Evolutionary conservation across 768 basidiomycete species (phyloP).

Genomic region (Mycena belliarum): DNA sequence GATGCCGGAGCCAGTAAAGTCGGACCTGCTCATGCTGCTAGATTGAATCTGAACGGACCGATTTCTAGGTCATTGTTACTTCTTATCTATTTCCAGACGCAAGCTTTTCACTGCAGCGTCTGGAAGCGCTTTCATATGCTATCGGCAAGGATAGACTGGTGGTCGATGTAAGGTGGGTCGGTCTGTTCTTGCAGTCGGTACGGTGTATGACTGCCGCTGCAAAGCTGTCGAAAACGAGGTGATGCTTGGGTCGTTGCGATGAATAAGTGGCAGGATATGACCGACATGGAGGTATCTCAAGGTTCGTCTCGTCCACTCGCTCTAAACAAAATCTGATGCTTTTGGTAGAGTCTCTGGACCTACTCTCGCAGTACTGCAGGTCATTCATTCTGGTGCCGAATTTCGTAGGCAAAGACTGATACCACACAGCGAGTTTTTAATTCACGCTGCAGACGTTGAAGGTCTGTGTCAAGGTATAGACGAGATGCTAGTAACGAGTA

Average conservation of each 20-base stretch:
- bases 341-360: slow-evolving; percentile 69
- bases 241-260: slow-evolving; percentile 91
- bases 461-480: slow-evolving; percentile 97
- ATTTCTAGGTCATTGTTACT: slow-evolving; percentile 88
- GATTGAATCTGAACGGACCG: slow-evolving; percentile 6
- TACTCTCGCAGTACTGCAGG: slow-evolving; percentile 84
- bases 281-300: slow-evolving; percentile 88
- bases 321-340: background rate
- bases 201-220: background rate
- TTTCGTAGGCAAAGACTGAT: background rate
- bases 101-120: slow-evolving; percentile 73
- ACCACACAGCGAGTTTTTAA: slow-evolving; percentile 77
- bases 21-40: background rate
- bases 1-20: slow-evolving; percentile 89
- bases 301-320: slow-evolving; percentile 41
- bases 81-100: slow-evolving; percentile 90
- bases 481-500: slow-evolving; percentile 79
- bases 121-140: slow-evolving; percentile 57
- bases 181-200: background rate
- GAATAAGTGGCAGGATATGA: slow-evolving; percentile 98
- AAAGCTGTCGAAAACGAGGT: slow-evolving; percentile 78
- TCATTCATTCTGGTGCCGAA: slow-evolving; percentile 26
- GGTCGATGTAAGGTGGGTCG: slow-evolving; percentile 87
- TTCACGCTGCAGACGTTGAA: slow-evolving; percentile 99
- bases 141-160: slow-evolving; percentile 89